phyloP scores from a whole-genome alignment of 2,329 filamentous ascomycete genomes.

The Venturia pyrina region DNA sequence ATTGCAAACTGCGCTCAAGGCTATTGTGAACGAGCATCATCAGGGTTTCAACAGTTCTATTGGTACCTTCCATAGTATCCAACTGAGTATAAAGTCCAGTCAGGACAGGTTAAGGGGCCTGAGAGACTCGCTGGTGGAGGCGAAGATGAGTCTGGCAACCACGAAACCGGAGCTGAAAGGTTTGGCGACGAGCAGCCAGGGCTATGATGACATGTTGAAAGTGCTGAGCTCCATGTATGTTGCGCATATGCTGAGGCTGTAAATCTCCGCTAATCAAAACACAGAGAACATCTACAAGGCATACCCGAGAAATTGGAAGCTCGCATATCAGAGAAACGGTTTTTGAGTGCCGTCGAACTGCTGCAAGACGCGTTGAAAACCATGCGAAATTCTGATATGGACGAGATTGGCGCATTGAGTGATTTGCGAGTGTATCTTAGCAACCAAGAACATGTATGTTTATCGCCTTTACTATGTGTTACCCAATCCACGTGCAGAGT shows the following conservation, averaged over 20 bases:
- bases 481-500: not conserved
- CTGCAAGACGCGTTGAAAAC: conserved; percentile 77
- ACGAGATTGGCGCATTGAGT: conserved; percentile 78
- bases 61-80: conserved; percentile 97
- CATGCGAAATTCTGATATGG: conserved; percentile 77
- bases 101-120: conserved; percentile 75
- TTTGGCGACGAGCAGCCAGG: conserved; percentile 75
- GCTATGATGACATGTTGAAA: conserved; percentile 82
- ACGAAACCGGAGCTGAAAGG: conserved; percentile 88
- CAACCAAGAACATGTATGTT: conserved; percentile 69
- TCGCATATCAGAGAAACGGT: conserved; percentile 91
- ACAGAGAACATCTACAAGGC: conserved; percentile 67
- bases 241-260: not conserved
- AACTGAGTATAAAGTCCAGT: conserved; percentile 79
- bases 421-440: conserved; percentile 81
- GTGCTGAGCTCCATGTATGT: conserved; percentile 61
- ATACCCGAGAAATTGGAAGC: conserved; percentile 90
- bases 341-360: conserved; percentile 84
- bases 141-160: conserved; percentile 71
- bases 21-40: conserved; percentile 96
- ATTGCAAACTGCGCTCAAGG: conserved; percentile 85
- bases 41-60: conserved; percentile 99
- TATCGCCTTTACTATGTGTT: conserved; percentile 7
- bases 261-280: conserved; percentile 5
- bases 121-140: conserved; percentile 70